Conservation (phyloP, 768 basidiomycete genomes). For the Podaxis mareebaensis region DNA sequence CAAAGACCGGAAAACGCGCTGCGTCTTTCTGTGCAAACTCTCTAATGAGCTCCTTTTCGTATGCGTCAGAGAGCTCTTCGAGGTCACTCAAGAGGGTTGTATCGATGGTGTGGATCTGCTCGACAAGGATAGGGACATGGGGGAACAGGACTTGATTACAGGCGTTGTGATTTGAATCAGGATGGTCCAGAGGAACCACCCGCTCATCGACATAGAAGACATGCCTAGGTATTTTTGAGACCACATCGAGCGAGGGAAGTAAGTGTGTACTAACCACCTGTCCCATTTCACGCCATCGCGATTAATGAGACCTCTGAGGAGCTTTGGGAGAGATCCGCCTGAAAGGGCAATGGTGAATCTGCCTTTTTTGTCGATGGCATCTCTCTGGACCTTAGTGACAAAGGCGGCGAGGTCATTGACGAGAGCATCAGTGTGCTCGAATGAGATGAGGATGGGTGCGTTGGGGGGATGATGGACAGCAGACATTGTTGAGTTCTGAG, state of each 20-base stretch:
- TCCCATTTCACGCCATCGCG: slow-evolving; percentile 82
- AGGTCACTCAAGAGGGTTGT: slow-evolving; percentile 61
- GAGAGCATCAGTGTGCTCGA: slow-evolving; percentile 57
- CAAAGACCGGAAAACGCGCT: slow-evolving; percentile 96
- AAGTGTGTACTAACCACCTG: slow-evolving; percentile 69
- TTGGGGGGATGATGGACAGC: slow-evolving; percentile 55
- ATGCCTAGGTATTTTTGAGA: slow-evolving; percentile 61
- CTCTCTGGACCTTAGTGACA: slow-evolving; percentile 84
- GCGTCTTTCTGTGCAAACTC: slow-evolving; percentile 93
- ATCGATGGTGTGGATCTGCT: slow-evolving; percentile 87
- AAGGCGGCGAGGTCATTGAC: slow-evolving; percentile 73
- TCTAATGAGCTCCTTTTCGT: slow-evolving; percentile 81
- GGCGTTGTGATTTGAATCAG: slow-evolving; percentile 88
- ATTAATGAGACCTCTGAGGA: slow-evolving; percentile 70
- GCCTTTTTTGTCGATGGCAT: slow-evolving; percentile 85
- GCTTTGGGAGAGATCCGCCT: slow-evolving; percentile 87
- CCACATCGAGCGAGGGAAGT: not conserved
- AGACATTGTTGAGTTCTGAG: slow-evolving; percentile 28
- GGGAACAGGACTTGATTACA: slow-evolving; percentile 75
- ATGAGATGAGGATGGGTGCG: slow-evolving; percentile 72
- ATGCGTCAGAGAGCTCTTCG: slow-evolving; percentile 79
- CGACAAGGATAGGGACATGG: slow-evolving; percentile 74
- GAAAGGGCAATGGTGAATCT: slow-evolving; percentile 92
- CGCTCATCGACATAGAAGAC: slow-evolving; percentile 98
- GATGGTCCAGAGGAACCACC: slow-evolving; percentile 87